Conservation (phyloP, 208 protist genomes). For the Trypanosoma cruzi region DNA sequence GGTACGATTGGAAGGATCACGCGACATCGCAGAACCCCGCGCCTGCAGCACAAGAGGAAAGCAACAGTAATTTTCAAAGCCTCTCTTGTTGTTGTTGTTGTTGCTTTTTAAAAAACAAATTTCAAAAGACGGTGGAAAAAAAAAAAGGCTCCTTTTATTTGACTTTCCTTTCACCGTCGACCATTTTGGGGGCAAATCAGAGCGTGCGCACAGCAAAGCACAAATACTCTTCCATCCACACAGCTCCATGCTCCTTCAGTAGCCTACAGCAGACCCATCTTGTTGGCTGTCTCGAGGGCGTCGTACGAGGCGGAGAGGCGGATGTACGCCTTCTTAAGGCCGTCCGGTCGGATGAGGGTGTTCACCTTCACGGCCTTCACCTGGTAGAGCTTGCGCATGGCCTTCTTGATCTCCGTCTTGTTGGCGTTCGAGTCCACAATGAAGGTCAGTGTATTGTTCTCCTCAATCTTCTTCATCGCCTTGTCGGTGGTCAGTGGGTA, state of each 20-base stretch:
- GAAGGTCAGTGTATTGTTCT: slow-evolving; percentile 99
- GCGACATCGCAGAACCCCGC: not conserved
- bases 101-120: not conserved
- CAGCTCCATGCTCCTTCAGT: not conserved
- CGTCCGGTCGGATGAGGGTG: slow-evolving; percentile 98
- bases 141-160: not conserved
- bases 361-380: slow-evolving; percentile 98
- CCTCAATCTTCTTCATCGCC: slow-evolving; percentile 99
- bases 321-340: slow-evolving; percentile 99
- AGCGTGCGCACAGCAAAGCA: not conserved
- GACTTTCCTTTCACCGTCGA: not conserved
- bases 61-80: not conserved
- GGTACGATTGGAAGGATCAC: not conserved
- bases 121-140: not conserved
- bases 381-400: slow-evolving; percentile 98
- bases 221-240: not conserved
- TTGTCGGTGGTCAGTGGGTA: slow-evolving; percentile 98
- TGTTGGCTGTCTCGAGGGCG: slow-evolving; percentile 98
- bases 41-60: not conserved
- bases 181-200: not conserved
- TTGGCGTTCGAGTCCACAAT: slow-evolving; percentile 97
- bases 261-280: slow-evolving; percentile 94
- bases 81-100: not conserved
- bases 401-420: slow-evolving; percentile 99
- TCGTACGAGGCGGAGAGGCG: slow-evolving; percentile 94